phyloP scores from a whole-genome alignment of 78 protist genomes.

The Corallochytrium limacisporum region DNA sequence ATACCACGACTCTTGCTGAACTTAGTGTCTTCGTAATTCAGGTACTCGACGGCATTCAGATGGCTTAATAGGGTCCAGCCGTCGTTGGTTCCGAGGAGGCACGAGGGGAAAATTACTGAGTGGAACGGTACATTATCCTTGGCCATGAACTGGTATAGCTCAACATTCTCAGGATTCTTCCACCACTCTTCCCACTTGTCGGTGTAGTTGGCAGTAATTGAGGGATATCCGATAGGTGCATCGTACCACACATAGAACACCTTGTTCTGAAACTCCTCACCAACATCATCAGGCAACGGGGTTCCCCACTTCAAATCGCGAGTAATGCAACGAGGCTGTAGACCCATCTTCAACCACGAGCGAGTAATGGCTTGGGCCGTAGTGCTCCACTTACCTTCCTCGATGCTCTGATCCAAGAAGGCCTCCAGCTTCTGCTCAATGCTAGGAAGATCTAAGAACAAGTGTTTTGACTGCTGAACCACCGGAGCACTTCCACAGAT shows the following conservation, averaged over 20 bases:
- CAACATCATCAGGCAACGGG: constrained; percentile 61
- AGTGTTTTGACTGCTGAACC: constrained; percentile 36
- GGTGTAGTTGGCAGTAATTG: constrained; percentile 67
- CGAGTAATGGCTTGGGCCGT: constrained; percentile 24
- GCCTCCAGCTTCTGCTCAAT: constrained; percentile 15
- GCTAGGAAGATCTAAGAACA: constrained; percentile 56
- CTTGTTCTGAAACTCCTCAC: neutral
- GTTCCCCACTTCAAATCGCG: constrained; percentile 84
- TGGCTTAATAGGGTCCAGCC: constrained; percentile 27
- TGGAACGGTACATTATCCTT: constrained; percentile 68
- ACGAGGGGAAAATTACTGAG: constrained; percentile 74
- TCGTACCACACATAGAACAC: constrained; percentile 88
- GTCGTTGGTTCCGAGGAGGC: constrained; percentile 44
- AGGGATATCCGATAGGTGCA: constrained; percentile 80
- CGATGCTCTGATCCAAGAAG: constrained; percentile 5
- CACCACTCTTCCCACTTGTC: constrained; percentile 69
- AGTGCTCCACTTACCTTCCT: constrained; percentile 31
- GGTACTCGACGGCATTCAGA: constrained; percentile 47
- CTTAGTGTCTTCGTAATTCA: constrained; percentile 70
- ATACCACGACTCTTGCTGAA: constrained; percentile 62
- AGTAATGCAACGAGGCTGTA: constrained; percentile 70
- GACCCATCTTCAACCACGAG: constrained; percentile 39
- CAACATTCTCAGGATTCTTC: constrained; percentile 63
- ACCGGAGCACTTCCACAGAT: constrained; percentile 22
- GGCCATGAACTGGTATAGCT: constrained; percentile 71